Percentiles rank a stretch among this genome's conserved stretches.
phyloP scores from a whole-genome alignment of 208 protist species.

The Vickermania spadyakhi region DNA sequence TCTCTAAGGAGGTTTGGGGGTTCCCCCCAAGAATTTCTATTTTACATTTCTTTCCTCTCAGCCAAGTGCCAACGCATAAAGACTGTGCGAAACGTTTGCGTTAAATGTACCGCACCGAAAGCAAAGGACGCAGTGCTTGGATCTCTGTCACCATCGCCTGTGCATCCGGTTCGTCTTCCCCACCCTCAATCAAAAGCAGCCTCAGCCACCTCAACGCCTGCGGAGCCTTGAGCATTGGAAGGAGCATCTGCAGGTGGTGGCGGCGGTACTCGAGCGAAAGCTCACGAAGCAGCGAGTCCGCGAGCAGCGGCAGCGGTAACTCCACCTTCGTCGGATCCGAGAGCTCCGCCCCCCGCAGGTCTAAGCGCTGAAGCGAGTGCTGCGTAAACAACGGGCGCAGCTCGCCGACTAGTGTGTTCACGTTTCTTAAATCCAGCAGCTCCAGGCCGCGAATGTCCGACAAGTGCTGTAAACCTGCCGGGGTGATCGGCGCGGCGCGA shows the following conservation, averaged over 20 bases:
- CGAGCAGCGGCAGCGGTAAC: background rate
- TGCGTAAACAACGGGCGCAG: conserved; percentile 1
- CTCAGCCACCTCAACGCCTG: background rate
- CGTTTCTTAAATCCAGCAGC: background rate
- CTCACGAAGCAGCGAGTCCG: background rate
- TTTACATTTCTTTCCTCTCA: too few species aligned
- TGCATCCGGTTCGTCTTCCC: background rate
- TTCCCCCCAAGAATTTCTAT: too few species aligned
- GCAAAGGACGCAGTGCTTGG: background rate
- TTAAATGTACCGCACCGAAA: background rate
- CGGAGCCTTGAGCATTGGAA: background rate
- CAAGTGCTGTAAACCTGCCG: background rate
- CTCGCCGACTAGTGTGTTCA: background rate
- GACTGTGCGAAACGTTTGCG: background rate
- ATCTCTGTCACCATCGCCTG: background rate
- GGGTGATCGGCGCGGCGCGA: background rate
- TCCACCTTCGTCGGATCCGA: background rate
- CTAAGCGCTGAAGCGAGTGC: background rate
- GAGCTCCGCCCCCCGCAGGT: background rate
- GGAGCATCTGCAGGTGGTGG: background rate
- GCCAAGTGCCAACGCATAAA: too few species aligned
- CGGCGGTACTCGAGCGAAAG: background rate
- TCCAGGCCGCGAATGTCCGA: background rate
- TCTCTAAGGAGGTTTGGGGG: too few species aligned
- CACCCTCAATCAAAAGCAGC: background rate